Conservation (phyloP, 768 basidiomycete genomes). For the Boletus reticulatus region DNA sequence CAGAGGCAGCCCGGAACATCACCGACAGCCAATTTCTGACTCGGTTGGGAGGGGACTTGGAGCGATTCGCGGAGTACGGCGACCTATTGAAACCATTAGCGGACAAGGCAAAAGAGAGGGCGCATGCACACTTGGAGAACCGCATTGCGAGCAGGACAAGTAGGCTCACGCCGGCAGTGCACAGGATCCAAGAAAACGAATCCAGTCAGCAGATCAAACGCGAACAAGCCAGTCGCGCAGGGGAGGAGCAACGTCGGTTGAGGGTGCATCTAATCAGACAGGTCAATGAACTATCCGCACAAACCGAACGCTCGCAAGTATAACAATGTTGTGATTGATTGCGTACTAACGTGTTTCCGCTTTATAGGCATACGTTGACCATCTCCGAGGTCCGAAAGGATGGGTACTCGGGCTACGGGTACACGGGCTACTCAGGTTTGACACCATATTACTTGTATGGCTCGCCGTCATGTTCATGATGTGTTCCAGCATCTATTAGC, state of each 20-base stretch:
- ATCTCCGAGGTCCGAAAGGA: conserved; percentile 8
- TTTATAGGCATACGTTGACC: conserved; percentile 10
- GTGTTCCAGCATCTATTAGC: too few relatives aligned
- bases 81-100: neutral
- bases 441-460: neutral
- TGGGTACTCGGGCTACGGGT: neutral
- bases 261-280: conserved; percentile 18
- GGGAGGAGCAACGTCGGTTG: conserved; percentile 6
- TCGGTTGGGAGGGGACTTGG: neutral
- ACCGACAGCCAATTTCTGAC: neutral
- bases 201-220: neutral
- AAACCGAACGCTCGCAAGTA: neutral
- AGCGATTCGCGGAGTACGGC: neutral
- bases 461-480: neutral
- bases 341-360: neutral
- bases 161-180: conserved; percentile 7
- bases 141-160: neutral
- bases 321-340: neutral
- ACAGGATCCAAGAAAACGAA: conserved; percentile 7
- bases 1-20: neutral
- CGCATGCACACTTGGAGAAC: neutral
- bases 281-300: conserved; percentile 16
- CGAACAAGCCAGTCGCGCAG: neutral
- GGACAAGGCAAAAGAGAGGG: neutral
- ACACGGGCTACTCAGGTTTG: neutral